phyloP scores from a whole-genome alignment of 2,329 filamentous ascomycete genomes.

The Tetracladium maxilliforme region DNA sequence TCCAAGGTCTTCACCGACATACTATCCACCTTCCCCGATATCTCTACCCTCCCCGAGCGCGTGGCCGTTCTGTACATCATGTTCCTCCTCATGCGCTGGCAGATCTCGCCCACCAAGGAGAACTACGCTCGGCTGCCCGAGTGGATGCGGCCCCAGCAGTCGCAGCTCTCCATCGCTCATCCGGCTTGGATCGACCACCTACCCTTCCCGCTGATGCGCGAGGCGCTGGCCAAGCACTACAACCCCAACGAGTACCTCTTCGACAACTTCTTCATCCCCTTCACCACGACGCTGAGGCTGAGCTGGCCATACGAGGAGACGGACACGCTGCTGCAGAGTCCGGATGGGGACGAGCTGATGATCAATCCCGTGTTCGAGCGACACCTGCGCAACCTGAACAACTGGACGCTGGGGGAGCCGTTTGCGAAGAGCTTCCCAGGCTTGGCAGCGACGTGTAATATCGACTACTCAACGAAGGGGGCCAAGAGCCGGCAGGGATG shows the following conservation, averaged over 20 bases:
- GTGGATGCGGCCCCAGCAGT: conserved; percentile 52
- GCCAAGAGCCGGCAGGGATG: no score
- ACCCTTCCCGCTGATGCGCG: conserved; percentile 66
- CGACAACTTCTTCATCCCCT: conserved; percentile 73
- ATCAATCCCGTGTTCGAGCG: conserved; percentile 81
- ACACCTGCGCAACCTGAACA: conserved; percentile 59
- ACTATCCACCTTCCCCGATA: conserved; percentile 66
- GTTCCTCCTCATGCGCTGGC: conserved; percentile 80
- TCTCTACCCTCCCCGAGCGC: conserved; percentile 66
- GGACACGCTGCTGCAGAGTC: conserved; percentile 49
- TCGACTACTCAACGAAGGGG: no score
- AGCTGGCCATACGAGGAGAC: conserved; percentile 76
- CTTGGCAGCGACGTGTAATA: conserved; percentile 27
- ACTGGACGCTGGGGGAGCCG: conserved; percentile 64
- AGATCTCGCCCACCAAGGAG: conserved; percentile 62
- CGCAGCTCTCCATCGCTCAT: conserved; percentile 54
- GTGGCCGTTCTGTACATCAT: conserved; percentile 73
- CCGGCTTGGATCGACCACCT: conserved; percentile 74
- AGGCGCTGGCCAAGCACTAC: conserved; percentile 40
- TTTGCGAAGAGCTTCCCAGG: conserved; percentile 53
- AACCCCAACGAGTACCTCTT: conserved; percentile 42
- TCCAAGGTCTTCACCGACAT: conserved; percentile 81
- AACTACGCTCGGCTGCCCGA: conserved; percentile 67
- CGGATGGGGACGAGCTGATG: conserved; percentile 47
- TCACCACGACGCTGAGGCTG: conserved; percentile 58